phyloP scores from a whole-genome alignment of 768 basidiomycete genomes.

The Leccinum rimulosum region DNA sequence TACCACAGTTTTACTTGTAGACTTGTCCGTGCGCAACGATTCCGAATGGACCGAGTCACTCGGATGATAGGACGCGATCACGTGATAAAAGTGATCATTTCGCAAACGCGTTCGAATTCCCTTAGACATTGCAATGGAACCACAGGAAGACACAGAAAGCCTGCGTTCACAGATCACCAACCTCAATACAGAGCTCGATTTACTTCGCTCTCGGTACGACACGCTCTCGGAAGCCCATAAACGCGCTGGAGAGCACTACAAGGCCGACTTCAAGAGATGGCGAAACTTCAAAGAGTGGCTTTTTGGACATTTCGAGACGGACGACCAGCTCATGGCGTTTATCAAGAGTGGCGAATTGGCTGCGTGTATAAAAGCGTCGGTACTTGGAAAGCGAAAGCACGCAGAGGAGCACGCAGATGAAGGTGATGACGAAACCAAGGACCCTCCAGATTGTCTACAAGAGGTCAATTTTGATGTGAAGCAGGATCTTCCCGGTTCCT shows the following conservation, averaged over 20 bases:
- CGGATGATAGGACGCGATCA: constrained; percentile 17
- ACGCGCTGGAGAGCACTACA: constrained; percentile 46
- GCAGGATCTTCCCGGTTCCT: background rate
- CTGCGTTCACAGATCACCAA: constrained; percentile 13
- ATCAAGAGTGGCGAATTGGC: constrained; percentile 31
- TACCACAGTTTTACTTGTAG: background rate
- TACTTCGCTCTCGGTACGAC: constrained; percentile 44
- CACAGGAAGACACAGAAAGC: background rate
- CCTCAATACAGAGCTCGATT: constrained; percentile 33
- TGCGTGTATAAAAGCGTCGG: constrained; percentile 19
- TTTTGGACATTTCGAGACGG: constrained; percentile 33
- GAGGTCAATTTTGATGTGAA: constrained; percentile 1
- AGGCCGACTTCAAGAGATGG: constrained; percentile 55
- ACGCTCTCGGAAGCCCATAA: constrained; percentile 42
- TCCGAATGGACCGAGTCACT: background rate
- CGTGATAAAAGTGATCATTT: constrained; percentile 12
- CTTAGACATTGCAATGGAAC: constrained; percentile 2
- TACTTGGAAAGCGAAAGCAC: constrained; percentile 29
- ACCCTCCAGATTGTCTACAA: background rate
- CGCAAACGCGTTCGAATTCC: background rate
- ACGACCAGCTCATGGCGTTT: constrained; percentile 25
- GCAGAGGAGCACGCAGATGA: constrained; percentile 26
- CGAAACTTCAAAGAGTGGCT: constrained; percentile 43
- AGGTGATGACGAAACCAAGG: constrained; percentile 8
- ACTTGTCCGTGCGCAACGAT: background rate